Evolutionary conservation across 108 stramenopile genomes (phyloP), one percentile per base, ranked within the genome.

Genomic region (Skeletonema grethae): DNA sequence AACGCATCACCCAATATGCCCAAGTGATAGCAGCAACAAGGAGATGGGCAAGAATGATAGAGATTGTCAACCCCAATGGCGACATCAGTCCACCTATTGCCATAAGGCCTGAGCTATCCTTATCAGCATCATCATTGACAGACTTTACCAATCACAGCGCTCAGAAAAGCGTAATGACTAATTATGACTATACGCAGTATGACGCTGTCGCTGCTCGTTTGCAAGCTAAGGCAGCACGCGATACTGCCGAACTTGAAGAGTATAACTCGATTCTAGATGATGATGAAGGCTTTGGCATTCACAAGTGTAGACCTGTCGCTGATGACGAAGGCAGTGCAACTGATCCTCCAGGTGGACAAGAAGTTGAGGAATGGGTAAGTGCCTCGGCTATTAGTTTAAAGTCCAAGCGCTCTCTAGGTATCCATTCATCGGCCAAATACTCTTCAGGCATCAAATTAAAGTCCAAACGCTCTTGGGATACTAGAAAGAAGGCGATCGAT

Each of bases 121-220:
- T 43, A 3, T 13, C 15, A 4, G 41, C 50, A 22, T 53, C 50
- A 53, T 53, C 50, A 3, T 5, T 53, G 8, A 53, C 50, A 53
- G 50, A 53, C 6, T 53, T 53, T 24, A 22, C 50, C 8, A 24
- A 53, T 53, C 50, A 53, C 22, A 53, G 50, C 22, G 22, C 50
- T 22, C 50, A 2, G 22, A 7, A 22, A 9, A 53, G 50, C 22
- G 22, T 53, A 22, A 53, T 53, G 50, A 53, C 50, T 22, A 53
- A 53, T 22, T 53, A 53, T 53, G 50, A 53, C 50, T 53, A 53
- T 22, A 24, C 50, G 2, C 18, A 53, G 50, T 53, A 53, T 53
- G 50, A 53, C 7, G 50, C 50, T 6, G 15, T 16, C 50, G 50
- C 18, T 53, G 50, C 18, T 53, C 41, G 5, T 4, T 24, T 9